Percentiles rank a stretch among this genome's conserved stretches.
phyloP scores from a whole-genome alignment of 2,329 filamentous ascomycete genomes.

The Aspergillus sp. region DNA sequence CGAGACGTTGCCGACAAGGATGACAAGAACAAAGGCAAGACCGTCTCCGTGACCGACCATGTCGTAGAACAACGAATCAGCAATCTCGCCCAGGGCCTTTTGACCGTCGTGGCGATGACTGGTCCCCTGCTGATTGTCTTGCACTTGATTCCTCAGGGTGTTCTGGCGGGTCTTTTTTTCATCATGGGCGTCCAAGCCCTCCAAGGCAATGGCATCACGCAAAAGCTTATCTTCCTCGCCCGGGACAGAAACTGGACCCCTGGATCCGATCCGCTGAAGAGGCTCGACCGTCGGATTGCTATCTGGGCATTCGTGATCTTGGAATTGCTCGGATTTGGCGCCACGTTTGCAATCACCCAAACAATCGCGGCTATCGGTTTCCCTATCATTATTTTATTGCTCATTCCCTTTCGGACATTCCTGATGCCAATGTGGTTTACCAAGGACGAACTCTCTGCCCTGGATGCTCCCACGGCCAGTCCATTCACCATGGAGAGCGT shows the following conservation, averaged over 20 bases:
- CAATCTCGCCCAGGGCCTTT: conserved; percentile 66
- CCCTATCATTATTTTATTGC: conserved; percentile 60
- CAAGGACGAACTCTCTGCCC: conserved; percentile 48
- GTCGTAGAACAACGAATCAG: conserved; percentile 64
- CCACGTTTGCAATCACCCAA: conserved; percentile 74
- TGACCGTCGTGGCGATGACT: conserved; percentile 71
- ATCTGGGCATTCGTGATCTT: conserved; percentile 63
- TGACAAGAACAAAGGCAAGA: conserved; percentile 50
- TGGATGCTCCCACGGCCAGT: conserved; percentile 68
- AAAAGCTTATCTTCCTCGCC: conserved; percentile 61
- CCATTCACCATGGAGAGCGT: conserved; percentile 68
- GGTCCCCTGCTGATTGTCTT: conserved; percentile 64
- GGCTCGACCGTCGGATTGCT: conserved; percentile 52
- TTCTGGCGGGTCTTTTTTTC: conserved; percentile 73
- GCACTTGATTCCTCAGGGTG: conserved; percentile 68
- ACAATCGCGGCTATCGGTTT: conserved; percentile 76
- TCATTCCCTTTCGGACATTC: conserved; percentile 58
- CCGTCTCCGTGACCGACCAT: conserved; percentile 52
- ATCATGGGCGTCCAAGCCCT: conserved; percentile 76
- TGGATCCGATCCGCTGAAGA: conserved; percentile 48
- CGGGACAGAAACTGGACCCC: conserved; percentile 56
- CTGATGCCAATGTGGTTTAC: conserved; percentile 55
- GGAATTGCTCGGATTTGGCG: conserved; percentile 61
- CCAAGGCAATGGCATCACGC: conserved; percentile 65
- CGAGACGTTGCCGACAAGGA: conserved; percentile 45